phyloP scores from a whole-genome alignment of 805 yeast species.

The Yueomyces sp. region DNA sequence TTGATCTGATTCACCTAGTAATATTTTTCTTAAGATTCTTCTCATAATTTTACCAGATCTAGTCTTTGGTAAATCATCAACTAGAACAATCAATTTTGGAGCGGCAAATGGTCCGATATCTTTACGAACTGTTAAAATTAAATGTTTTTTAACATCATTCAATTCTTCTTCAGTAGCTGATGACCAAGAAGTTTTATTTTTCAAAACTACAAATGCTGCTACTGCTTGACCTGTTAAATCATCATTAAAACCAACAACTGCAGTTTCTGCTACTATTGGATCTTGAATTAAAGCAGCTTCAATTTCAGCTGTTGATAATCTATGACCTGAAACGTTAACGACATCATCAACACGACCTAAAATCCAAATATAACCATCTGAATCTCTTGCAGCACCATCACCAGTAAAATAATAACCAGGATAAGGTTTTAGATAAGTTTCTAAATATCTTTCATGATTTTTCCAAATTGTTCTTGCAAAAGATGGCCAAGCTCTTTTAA shows the following conservation, averaged over 20 bases:
- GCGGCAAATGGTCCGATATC: constrained; percentile 84
- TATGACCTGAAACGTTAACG: constrained; percentile 94
- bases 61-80: constrained; percentile 71
- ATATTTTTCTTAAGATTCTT: constrained; percentile 66
- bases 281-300: constrained; percentile 83
- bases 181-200: constrained; percentile 27
- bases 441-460: constrained; percentile 75
- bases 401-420: constrained; percentile 93
- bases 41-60: constrained; percentile 84
- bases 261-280: constrained; percentile 75
- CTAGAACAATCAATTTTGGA: constrained; percentile 60
- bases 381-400: constrained; percentile 96
- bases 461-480: constrained; percentile 93
- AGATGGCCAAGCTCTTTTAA: constrained; percentile 93
- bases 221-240: constrained; percentile 97
- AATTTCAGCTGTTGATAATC: constrained; percentile 96
- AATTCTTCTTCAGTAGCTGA: constrained; percentile 31
- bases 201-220: constrained; percentile 83
- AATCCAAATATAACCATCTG: constrained; percentile 95
- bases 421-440: constrained; percentile 87
- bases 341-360: constrained; percentile 98
- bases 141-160: constrained; percentile 43
- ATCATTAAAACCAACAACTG: constrained; percentile 92
- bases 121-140: constrained; percentile 56
- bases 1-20: constrained; percentile 67